Percentiles rank a stretch among this genome's conserved stretches.
These are phyloP conservation scores for Neurospora sp. DNA, from an alignment of 495 filamentous ascomycete genomes.

Conservation along the genomic window DNA sequence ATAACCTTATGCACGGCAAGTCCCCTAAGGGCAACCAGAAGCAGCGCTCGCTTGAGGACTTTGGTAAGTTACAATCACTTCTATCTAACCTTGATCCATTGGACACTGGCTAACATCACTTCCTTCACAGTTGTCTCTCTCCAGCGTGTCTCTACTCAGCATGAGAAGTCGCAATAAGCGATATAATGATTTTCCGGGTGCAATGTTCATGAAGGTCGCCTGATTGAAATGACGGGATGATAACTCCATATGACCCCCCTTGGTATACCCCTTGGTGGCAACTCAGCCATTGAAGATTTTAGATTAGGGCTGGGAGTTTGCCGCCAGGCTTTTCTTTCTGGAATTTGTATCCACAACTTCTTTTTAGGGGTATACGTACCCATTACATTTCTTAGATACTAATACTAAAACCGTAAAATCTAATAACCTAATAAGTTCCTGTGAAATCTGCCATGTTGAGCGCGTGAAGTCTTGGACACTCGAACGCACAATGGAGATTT, in stretches of 20 bases:
- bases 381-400: constrained; percentile 17
- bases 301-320: constrained; percentile 12
- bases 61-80: constrained; percentile 39
- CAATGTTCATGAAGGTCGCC: constrained; percentile 6
- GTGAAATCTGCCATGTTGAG: background rate
- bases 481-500: background rate
- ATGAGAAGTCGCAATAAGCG: constrained; percentile 62
- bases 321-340: constrained; percentile 25
- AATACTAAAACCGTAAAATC: constrained; percentile 33
- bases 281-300: constrained; percentile 14
- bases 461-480: background rate
- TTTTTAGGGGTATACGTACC: constrained; percentile 14
- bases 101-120: constrained; percentile 20
- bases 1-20: constrained; percentile 89
- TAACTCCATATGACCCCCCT: constrained; percentile 5
- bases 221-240: constrained; percentile 8
- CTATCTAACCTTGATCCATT: background rate
- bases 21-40: constrained; percentile 62
- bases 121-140: constrained; percentile 54
- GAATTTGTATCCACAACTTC: constrained; percentile 17
- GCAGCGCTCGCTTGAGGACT: constrained; percentile 74
- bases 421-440: background rate
- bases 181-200: constrained; percentile 4
- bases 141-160: constrained; percentile 75
- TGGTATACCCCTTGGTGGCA: constrained; percentile 11